These are phyloP conservation scores for Auricularia heimuer DNA, from an alignment of 768 basidiomycete species.

Conservation along the genomic window DNA sequence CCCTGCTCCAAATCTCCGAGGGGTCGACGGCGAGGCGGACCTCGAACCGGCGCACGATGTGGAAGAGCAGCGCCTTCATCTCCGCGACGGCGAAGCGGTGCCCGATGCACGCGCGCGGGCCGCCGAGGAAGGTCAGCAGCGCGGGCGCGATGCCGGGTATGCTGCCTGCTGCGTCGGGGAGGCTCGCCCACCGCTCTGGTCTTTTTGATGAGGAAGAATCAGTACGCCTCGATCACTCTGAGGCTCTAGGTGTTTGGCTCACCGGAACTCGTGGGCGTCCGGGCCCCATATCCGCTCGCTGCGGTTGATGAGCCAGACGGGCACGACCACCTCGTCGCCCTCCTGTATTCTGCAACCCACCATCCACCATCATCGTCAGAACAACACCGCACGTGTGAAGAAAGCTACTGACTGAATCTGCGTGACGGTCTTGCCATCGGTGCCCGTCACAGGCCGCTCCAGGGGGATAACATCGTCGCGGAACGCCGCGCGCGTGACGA, in stretches of 20 bases:
- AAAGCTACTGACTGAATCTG: constrained; percentile 10
- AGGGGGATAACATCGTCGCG: constrained; percentile 45
- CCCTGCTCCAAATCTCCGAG: not conserved
- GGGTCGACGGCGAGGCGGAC: not conserved
- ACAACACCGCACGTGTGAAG: not conserved
- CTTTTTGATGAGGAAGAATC: not conserved
- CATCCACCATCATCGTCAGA: not conserved
- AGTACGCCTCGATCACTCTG: too few species aligned
- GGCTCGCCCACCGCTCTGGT: constrained; percentile 3
- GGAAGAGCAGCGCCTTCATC: constrained; percentile 7
- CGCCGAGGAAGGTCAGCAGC: constrained; percentile 4
- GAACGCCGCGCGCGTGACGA: constrained; percentile 22
- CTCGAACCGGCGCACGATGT: constrained; percentile 5
- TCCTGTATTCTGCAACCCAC: not conserved
- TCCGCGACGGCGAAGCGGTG: constrained; percentile 1
- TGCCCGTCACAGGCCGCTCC: constrained; percentile 19
- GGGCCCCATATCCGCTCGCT: constrained; percentile 22
- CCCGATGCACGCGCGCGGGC: constrained; percentile 9
- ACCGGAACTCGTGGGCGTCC: constrained; percentile 24
- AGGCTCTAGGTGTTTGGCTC: not conserved
- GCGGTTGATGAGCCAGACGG: constrained; percentile 20
- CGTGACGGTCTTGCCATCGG: constrained; percentile 9
- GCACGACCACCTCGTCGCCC: constrained; percentile 19
- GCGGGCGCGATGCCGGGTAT: constrained; percentile 2
- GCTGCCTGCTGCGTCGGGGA: not conserved